Evolutionary conservation across 139 green algal genomes (phyloP).

Genomic region (Trebouxia sp.): DNA sequence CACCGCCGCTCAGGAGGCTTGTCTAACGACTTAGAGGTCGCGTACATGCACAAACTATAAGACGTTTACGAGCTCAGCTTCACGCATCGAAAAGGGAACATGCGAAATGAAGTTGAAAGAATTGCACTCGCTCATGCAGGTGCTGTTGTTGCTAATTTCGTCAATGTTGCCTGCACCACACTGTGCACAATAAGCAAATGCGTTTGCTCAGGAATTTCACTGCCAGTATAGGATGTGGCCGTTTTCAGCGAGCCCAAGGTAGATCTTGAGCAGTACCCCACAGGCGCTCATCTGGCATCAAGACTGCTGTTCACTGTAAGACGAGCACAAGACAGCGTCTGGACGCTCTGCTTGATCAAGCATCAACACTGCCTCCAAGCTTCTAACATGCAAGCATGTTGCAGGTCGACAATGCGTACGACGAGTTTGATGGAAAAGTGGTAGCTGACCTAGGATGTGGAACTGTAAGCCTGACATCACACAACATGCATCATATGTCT

Average conservation of each 20-base stretch:
- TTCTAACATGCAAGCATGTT: slow-evolving; percentile 3
- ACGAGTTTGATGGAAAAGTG: slow-evolving; percentile 72
- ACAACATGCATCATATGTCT: no score
- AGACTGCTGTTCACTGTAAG: slow-evolving; percentile 81
- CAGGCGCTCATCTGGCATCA: slow-evolving; percentile 79
- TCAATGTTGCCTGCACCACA: no score
- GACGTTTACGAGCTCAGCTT: no score
- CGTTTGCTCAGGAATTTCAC: no score
- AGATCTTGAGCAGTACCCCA: slow-evolving; percentile 95
- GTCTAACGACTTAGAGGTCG: no score
- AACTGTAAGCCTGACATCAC: slow-evolving; percentile 63
- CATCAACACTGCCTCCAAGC: background rate
- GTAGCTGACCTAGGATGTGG: slow-evolving; percentile 91
- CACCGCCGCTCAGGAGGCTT: no score
- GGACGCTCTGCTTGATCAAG: background rate
- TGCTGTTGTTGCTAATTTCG: no score
- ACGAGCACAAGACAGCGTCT: background rate
- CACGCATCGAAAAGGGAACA: no score
- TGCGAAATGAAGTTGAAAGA: slow-evolving; percentile 85
- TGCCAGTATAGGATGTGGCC: slow-evolving; percentile 63
- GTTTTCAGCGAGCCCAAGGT: slow-evolving; percentile 79
- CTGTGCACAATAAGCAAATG: no score
- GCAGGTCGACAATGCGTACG: slow-evolving; percentile 72
- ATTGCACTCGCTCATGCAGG: slow-evolving; percentile 79
- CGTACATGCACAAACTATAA: no score